Conservation (phyloP, 306 rosid species). For the Lathyrus aphaca region DNA sequence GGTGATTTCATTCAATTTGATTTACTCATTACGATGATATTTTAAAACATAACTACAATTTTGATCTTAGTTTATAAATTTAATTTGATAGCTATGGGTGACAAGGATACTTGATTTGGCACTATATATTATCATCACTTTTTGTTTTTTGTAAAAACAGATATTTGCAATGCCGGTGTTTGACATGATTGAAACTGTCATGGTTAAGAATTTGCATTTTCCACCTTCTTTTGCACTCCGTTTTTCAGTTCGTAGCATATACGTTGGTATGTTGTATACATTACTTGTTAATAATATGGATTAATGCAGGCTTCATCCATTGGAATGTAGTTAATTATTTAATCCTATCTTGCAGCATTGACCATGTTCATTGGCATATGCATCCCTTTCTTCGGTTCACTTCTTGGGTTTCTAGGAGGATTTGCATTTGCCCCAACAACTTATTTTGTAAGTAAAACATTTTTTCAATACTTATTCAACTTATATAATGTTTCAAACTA, state of each 20-base stretch:
- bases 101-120: too few relatives aligned
- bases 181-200: constrained; percentile 71
- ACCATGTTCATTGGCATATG: constrained; percentile 66
- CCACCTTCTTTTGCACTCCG: constrained; percentile 57
- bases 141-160: constrained; percentile 32
- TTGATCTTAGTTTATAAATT: too few relatives aligned
- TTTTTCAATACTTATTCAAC: background rate
- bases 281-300: background rate
- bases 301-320: background rate
- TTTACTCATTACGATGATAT: background rate
- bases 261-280: constrained; percentile 58
- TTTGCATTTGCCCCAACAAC: constrained; percentile 86
- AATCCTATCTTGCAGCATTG: constrained; percentile 45
- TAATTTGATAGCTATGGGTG: too few relatives aligned
- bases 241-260: constrained; percentile 46
- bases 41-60: background rate
- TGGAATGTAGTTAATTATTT: background rate
- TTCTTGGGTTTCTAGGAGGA: constrained; percentile 92
- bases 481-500: background rate
- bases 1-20: constrained; percentile 26
- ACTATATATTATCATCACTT: too few relatives aligned
- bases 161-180: constrained; percentile 84
- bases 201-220: constrained; percentile 55
- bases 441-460: constrained; percentile 55
- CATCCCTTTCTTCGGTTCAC: constrained; percentile 81